Conservation (phyloP, 1,284 basidiomycete species). For the Apiotrichum gracile region DNA sequence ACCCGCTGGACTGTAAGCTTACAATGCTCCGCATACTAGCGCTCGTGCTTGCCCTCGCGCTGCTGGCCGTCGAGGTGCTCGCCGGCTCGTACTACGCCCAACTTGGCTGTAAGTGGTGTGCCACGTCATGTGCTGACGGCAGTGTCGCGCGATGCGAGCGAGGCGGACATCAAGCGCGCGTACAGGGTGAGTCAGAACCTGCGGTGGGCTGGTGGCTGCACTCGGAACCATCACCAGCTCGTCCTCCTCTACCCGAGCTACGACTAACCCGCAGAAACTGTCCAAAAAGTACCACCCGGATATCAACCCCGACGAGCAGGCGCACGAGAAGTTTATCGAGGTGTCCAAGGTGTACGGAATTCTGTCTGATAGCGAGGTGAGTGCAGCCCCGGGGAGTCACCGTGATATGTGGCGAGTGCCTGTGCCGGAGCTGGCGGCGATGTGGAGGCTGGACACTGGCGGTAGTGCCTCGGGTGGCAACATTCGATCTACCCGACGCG, state of each 20-base stretch:
- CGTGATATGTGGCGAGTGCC: too few relatives aligned
- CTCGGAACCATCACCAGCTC: too few relatives aligned
- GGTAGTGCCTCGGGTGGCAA: too few relatives aligned
- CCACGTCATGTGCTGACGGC: constrained; percentile 20
- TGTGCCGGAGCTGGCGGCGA: too few relatives aligned
- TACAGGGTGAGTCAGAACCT: constrained; percentile 54
- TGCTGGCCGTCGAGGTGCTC: constrained; percentile 35
- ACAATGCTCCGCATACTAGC: constrained; percentile 5
- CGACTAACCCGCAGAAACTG: constrained; percentile 54
- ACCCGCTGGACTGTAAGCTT: not conserved
- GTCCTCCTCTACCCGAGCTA: not conserved
- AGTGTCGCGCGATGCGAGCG: constrained; percentile 74
- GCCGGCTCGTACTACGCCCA: constrained; percentile 45
- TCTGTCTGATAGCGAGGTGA: constrained; percentile 69
- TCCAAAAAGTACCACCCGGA: constrained; percentile 89
- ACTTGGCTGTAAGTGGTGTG: constrained; percentile 40
- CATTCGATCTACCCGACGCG: too few relatives aligned
- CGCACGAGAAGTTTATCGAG: constrained; percentile 80
- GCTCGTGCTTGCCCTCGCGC: constrained; percentile 6
- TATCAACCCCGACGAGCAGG: constrained; percentile 78
- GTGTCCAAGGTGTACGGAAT: constrained; percentile 91
- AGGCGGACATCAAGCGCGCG: constrained; percentile 80
- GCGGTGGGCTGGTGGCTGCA: too few relatives aligned
- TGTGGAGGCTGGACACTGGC: too few relatives aligned
- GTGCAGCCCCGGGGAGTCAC: constrained; percentile 19